These are phyloP conservation scores for Blumeriella jaapii DNA, from an alignment of 2,329 filamentous ascomycete species.

Conservation along the genomic window DNA sequence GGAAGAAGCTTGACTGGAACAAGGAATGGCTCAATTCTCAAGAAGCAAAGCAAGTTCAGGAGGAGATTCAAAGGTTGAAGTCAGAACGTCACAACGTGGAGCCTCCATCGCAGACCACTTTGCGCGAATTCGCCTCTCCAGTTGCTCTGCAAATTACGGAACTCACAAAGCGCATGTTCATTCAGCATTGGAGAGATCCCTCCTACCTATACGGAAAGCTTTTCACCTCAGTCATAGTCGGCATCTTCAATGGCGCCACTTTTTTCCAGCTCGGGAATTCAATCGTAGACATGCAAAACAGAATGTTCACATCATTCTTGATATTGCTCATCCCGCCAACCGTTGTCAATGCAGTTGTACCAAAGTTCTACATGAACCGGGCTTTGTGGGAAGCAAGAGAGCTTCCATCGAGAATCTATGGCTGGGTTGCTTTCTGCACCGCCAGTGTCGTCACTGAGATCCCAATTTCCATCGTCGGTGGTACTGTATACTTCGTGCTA, in stretches of 20 bases:
- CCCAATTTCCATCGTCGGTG: constrained; percentile 52
- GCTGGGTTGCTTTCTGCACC: constrained; percentile 65
- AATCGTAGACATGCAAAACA: constrained; percentile 60
- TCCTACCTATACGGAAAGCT: constrained; percentile 69
- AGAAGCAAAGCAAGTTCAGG: constrained; percentile 44
- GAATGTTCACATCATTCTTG: constrained; percentile 63
- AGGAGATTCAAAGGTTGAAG: constrained; percentile 47
- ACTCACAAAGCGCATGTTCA: constrained; percentile 59
- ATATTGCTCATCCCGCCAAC: constrained; percentile 53
- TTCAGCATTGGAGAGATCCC: constrained; percentile 64
- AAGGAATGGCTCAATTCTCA: constrained; percentile 60
- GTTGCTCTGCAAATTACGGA: constrained; percentile 49
- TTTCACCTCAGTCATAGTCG: constrained; percentile 58
- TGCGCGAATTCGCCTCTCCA: constrained; percentile 55
- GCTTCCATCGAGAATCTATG: constrained; percentile 63
- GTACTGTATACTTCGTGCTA: constrained; percentile 57
- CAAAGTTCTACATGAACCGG: constrained; percentile 68
- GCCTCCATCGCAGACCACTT: constrained; percentile 27
- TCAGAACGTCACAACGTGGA: constrained; percentile 28
- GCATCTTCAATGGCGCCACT: constrained; percentile 71
- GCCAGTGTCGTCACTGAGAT: constrained; percentile 65
- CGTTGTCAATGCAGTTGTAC: constrained; percentile 60
- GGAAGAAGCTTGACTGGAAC: constrained; percentile 56
- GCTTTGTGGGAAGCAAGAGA: constrained; percentile 64
- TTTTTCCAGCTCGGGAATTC: constrained; percentile 59